Conservation (phyloP, 176 grass and related monocot genomes). For the Zizania latifolia region DNA sequence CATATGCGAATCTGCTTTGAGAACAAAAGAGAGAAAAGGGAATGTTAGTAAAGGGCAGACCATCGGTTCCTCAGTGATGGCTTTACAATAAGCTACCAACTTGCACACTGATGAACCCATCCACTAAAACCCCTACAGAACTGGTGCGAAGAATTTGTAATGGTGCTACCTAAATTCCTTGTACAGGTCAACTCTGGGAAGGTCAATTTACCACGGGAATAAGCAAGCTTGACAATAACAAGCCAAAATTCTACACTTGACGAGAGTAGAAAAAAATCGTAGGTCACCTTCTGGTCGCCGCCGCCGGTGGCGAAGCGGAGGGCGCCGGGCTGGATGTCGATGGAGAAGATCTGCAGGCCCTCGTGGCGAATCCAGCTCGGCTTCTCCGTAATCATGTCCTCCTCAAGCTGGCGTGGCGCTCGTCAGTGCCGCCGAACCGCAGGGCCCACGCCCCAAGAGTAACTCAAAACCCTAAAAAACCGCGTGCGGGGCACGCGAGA, state of each 20-base stretch:
- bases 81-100: not conserved
- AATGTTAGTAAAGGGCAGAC: not conserved
- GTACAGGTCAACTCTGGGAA: not conserved
- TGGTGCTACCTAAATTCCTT: not conserved
- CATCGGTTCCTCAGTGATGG: not conserved
- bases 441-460: conserved; percentile 7
- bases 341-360: conserved; percentile 96
- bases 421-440: not conserved
- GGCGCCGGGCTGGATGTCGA: conserved; percentile 87
- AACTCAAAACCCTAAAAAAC: conserved; percentile 49
- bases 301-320: conserved; percentile 86
- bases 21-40: not conserved
- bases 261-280: not conserved
- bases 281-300: conserved; percentile 80
- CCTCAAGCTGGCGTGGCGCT: not conserved
- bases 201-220: not conserved
- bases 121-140: not conserved
- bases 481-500: not conserved
- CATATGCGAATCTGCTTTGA: conserved; percentile 81
- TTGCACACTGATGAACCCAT: not conserved
- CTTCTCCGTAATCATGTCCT: conserved; percentile 86
- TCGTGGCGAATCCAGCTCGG: conserved; percentile 89
- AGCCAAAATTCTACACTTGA: not conserved
- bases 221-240: not conserved
- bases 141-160: not conserved